Percentiles rank a stretch among this genome's conserved stretches.
Conservation (phyloP, 1,284 basidiomycete species). For the Ustilago sp. region DNA sequence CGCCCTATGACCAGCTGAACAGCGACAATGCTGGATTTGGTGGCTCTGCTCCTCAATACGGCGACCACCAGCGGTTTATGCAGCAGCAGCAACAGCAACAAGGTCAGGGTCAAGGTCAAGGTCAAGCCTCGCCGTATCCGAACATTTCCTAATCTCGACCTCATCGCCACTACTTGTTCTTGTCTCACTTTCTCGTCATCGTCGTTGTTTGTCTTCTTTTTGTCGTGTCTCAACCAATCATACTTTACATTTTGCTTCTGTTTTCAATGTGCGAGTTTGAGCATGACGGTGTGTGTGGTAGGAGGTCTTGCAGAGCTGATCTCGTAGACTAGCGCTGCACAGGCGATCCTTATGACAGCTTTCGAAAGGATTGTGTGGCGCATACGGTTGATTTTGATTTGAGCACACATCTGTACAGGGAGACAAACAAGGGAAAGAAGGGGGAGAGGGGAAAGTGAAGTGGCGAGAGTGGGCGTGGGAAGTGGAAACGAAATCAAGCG, state of each 20-base stretch:
- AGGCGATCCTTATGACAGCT: too few species aligned
- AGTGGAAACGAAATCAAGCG: too few species aligned
- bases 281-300: not conserved
- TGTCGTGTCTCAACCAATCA: slow-evolving; percentile 6
- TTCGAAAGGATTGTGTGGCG: too few species aligned
- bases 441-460: not conserved
- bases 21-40: slow-evolving; percentile 34
- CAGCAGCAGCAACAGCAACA: slow-evolving; percentile 38
- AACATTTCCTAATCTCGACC: slow-evolving; percentile 32
- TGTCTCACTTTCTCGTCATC: not conserved
- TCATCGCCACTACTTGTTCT: not conserved
- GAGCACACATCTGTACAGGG: not conserved
- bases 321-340: too few species aligned
- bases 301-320: too few species aligned
- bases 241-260: slow-evolving; percentile 4
- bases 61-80: slow-evolving; percentile 42
- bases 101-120: slow-evolving; percentile 31
- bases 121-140: slow-evolving; percentile 23
- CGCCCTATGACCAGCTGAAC: slow-evolving; percentile 43
- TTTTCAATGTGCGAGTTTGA: not conserved
- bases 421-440: not conserved
- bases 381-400: too few species aligned
- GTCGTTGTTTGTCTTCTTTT: slow-evolving; percentile 2
- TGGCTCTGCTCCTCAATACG: slow-evolving; percentile 31
- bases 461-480: too few species aligned